Percentiles rank a stretch among this genome's conserved stretches.
phyloP scores from a whole-genome alignment of 768 basidiomycete species.

The Chiua virens region DNA sequence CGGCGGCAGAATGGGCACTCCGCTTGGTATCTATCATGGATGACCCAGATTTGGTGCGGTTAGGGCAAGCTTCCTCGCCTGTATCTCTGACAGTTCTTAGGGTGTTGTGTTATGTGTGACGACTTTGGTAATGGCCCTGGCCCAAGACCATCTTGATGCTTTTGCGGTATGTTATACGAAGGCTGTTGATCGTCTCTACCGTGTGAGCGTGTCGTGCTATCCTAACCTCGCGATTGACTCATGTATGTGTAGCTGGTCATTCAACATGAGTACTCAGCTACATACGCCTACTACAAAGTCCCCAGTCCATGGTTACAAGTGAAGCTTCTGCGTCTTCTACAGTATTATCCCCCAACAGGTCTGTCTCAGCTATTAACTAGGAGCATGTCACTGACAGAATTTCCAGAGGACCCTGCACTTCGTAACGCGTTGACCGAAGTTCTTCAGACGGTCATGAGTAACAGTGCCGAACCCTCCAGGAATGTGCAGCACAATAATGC shows the following conservation, averaged over 20 bases:
- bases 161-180: slow-evolving; percentile 93
- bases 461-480: slow-evolving; percentile 83
- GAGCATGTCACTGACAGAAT: slow-evolving; percentile 2
- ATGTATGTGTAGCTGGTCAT: slow-evolving; percentile 68
- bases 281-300: slow-evolving; percentile 97
- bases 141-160: slow-evolving; percentile 90
- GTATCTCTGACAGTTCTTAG: slow-evolving; percentile 38
- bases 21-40: slow-evolving; percentile 96
- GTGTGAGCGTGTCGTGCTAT: slow-evolving; percentile 45
- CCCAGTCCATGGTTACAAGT: slow-evolving; percentile 98
- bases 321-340: slow-evolving; percentile 86
- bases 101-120: slow-evolving; percentile 95
- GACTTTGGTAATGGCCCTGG: slow-evolving; percentile 89
- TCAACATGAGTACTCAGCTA: slow-evolving; percentile 82
- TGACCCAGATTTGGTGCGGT: slow-evolving; percentile 74
- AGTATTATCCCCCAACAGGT: slow-evolving; percentile 97
- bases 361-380: slow-evolving; percentile 20
- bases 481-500: slow-evolving; percentile 99
- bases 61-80: not conserved
- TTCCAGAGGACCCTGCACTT: slow-evolving; percentile 78
- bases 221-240: slow-evolving; percentile 1
- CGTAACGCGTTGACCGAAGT: slow-evolving; percentile 77
- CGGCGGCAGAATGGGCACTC: slow-evolving; percentile 92
- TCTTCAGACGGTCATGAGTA: slow-evolving; percentile 87
- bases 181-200: slow-evolving; percentile 85